Base-by-base conservation (phyloP, 805 yeast species). In the Candida easanensis region DNA sequence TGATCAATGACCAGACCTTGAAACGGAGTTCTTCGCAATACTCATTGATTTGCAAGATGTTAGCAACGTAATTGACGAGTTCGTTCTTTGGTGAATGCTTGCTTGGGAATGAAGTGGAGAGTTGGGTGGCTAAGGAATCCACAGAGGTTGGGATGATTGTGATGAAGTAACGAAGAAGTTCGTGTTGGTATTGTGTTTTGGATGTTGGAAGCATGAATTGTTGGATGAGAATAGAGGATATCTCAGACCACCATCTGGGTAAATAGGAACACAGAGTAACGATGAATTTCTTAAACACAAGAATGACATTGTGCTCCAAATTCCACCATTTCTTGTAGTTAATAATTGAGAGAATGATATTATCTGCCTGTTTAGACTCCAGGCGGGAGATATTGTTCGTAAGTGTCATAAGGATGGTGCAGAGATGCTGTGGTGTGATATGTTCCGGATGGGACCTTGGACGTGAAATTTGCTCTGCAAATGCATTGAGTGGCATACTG, bases 221-320 rank as follows among this genome's bases (percentile, higher is more conserved):
- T 16, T 71, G 54, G 10, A 89, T 74, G n/a, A 91, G 63, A 45
- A 77, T 75, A 46, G 73, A 69, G 17, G 86, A 80, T n/a, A 91
- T 87, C 46, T 87, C 95, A 49, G 78, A 76, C 79, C 93, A 81
- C 87, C 95, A 91, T 62, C 82, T 87, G 7, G 98, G 98, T 47
- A 82, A 73, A 36, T 91, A 84, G 4, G 95, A 84, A 30, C 90
- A 86, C 41, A 91, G 71, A 21, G 90, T 86, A 35, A 80, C 74
- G 36, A 88, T 66, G 62, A 93, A 93, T 34, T 79, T 82, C 36
- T 83, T 74, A 63, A 85, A 89, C 36, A 71, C 66, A 38, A 70
- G 67, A 20, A 77, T 64, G 52, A 82, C 76, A 14, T 55, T 49
- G 9, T 58, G 52, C 5, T 74, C 69, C 26, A 73, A 53, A 18